Evolutionary conservation across 1,284 basidiomycete species (phyloP), one percentile per base, ranked within the genome.

Genomic region (Peniophora sp.): DNA sequence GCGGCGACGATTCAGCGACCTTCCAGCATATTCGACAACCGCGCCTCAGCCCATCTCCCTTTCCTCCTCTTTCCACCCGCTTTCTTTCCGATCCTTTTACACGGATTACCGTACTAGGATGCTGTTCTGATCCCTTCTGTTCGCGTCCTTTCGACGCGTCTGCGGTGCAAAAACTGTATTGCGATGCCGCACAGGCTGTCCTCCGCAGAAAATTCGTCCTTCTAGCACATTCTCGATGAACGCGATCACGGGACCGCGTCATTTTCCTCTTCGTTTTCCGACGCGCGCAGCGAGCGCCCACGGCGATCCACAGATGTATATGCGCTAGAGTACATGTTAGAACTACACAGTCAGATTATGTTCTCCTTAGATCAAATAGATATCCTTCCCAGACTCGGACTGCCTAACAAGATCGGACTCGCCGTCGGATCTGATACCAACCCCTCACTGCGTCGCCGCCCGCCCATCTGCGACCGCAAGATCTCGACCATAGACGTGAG

Each of bases 401-500:
- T 52, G 1, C 50, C 52, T 22, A 61, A 53, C 24, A 58, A 53
- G 24, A 55, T 55, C 32, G 64, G 59, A 8, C 58, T 52, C 44
- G 64, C 59, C 9, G 44, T 51, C 8, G 65, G 57, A 44, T 67
- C 61, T 48, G 59, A 62, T 32, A 72, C 61, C 48, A 81, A 55
- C 14, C 78, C 74, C 37, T 64, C 69, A 32, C 12, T 32, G 27
- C 27, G n/a, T n/a, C n/a, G n/a, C 50, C 66, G 69, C 18, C 78
- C 74, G 48, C 68, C 72, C 47, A 74, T 62, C 58, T 80, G 76
- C 47, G 68, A 75, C 58, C 75, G 83, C 57, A 88, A 61, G 23
- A 79, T 60, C 59, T 87, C 84, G n/a, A 87, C 67, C 73, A 83
- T 85, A 23, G 77, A 82, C 50, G 74, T 76, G 66, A 88, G 64